Conservation (phyloP, 768 basidiomycete genomes). For the Mycena rebaudengoi region DNA sequence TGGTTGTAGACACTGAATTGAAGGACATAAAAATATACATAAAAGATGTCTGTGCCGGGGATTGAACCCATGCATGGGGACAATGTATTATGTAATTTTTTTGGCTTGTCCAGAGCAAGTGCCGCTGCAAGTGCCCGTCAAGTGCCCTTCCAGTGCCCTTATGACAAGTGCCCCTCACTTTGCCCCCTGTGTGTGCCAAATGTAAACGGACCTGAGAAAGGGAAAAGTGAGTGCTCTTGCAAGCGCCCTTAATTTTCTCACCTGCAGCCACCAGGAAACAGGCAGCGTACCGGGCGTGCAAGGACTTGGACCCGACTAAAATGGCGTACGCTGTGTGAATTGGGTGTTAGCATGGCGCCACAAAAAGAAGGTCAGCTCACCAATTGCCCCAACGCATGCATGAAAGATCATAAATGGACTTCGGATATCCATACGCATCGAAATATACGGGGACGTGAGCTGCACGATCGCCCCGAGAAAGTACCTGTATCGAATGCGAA, state of each 20-base stretch:
- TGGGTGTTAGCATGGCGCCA: background rate
- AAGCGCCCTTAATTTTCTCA: background rate
- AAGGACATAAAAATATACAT: no score
- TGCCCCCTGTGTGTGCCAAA: no score
- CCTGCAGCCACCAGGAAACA: conserved; percentile 8
- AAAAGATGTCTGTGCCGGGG: no score
- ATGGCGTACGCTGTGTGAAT: background rate
- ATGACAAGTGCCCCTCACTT: no score
- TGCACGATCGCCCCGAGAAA: conserved; percentile 1
- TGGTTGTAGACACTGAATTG: no score
- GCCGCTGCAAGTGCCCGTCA: no score
- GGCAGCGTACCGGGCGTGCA: conserved; percentile 3
- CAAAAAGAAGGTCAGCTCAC: background rate
- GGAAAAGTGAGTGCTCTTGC: background rate
- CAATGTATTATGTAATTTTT: no score
- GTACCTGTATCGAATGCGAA: no score
- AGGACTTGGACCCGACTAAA: background rate
- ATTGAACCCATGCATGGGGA: no score
- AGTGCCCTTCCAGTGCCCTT: no score
- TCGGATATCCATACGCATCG: conserved; percentile 8
- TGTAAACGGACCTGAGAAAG: background rate
- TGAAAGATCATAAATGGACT: conserved; percentile 5
- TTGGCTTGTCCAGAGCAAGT: no score
- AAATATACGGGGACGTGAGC: background rate
- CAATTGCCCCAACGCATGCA: conserved; percentile 1